Base-by-base conservation (phyloP, 1,284 basidiomycete species). In the Pascua sp. region DNA sequence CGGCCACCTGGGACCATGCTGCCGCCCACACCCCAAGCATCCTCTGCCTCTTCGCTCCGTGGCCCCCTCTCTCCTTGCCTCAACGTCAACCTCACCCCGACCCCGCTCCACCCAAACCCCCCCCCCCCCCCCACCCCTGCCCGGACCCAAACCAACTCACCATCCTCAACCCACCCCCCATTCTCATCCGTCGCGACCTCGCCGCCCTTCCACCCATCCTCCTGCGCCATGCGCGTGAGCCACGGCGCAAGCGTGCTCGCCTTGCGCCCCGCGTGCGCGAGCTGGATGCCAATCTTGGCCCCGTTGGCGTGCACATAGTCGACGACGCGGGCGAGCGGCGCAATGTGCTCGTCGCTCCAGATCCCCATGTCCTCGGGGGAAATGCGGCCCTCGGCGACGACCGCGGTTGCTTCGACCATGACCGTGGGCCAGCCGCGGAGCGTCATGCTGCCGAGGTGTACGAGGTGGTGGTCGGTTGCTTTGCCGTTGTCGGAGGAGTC, bases 251-350 rank as follows among this genome's bases (percentile, higher is more conserved):
- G 78, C 0, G 81, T 84, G 15, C 83, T 84, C 0, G 86, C 86
- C 72, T 90, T 90, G 41, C 88, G 79, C 0, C 89, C 88, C 0
- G 87, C 88, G 71, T 91, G 90, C 0, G 84, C 85, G 13, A 94
- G 81, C 73, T 94, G 91, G 50, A 94, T 83, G 9, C 85, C 90
- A 17, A 91, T 84, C 60, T 82, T 82, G 45, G 70, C 73, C 52
- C 82, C 81, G 63, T 90, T 84, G 2, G 84, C 81, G 71, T 91
- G 89, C 17, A 86, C 84, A 58, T 89, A 90, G 44, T 86, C 82
- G 61, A 89, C 86, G 59, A 93, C 82, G 40, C 85, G 80, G 67
- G 85, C 83, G 53, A 89, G 80, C 0, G 85, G 81, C 4, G 79
- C 81, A 47, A 87, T 84, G 51, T 94, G 91, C 2, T 81, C 81